Base-by-base conservation (phyloP, 2,329 filamentous ascomycete genomes). In the Hypoxylon sp. region DNA sequence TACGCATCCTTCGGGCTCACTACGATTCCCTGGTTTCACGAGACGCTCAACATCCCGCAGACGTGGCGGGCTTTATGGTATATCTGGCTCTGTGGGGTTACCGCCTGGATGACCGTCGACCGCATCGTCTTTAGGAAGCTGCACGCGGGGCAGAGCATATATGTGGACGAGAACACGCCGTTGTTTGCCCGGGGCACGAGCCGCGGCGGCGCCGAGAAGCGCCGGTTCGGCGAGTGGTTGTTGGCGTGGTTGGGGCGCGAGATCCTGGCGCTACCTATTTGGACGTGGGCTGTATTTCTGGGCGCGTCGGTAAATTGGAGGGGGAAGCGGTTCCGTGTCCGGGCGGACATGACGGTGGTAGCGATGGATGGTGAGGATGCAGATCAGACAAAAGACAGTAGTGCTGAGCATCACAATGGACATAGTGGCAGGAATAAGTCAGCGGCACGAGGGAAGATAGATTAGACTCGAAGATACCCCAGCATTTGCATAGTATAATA, bases 261-360 rank as follows among this genome's bases (percentile, higher is more conserved):
- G 78, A 68, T 87, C 0, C 81, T 97, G 7, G 94, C 95, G 0
- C 81, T 97, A 47, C 94, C 94, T 0, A 90, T 99, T 62, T 99
- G 95, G 95, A 80, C 87, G 0, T 93, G 90, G 87, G 95, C 95
- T 0, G 91, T 97, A 19, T 87, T 92, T 70, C 90, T 94, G n/a
- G 95, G 95, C 0, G 88, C 91, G 1, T 94, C 89, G 0, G 92
- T 99, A 0, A 87, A 87, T 54, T 99, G 95, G 96, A 83, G 95
- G 57, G 94, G 94, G 0, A 89, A 89, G 72, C 85, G 82, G 26
- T 98, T 98, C 75, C 87, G 86, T 71, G 94, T 98, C 1, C 87
- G 90, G 1, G 84, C 92, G 70, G 91, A 98, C 75, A 94, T 94
- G 84, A 91, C 89, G 52, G 94, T 97, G 1, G 80, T 83, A 4